Evolutionary conservation across 306 rosid species (phyloP).

Genomic region (Betula pendula): DNA sequence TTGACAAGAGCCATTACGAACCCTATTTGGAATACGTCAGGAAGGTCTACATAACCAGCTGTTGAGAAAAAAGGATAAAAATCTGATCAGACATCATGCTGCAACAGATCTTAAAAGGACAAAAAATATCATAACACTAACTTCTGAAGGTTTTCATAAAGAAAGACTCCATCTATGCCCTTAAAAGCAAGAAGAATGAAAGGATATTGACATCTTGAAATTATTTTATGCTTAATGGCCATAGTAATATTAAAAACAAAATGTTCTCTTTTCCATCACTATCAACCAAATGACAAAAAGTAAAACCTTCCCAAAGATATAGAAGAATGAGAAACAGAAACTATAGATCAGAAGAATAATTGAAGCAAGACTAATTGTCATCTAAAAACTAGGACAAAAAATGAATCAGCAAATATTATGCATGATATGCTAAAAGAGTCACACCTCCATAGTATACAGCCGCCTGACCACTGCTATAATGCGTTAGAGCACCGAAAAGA

Average conservation of each 20-base stretch:
- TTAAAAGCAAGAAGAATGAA: neutral
- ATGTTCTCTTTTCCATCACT: neutral
- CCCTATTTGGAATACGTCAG: constrained; percentile 74
- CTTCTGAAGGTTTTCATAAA: neutral
- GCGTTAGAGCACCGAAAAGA: constrained; percentile 89
- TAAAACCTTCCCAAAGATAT: neutral
- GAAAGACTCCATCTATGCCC: neutral
- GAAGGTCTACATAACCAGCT: constrained; percentile 92
- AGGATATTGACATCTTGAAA: neutral
- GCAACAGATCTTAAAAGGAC: constrained; percentile 9
- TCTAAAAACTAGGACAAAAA: constrained; percentile 5
- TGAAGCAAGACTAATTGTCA: neutral
- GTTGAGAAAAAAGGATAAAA: constrained; percentile 39
- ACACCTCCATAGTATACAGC: constrained; percentile 97
- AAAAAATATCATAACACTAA: neutral
- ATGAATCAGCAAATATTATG: constrained; percentile 7
- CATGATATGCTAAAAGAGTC: constrained; percentile 23
- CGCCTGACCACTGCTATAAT: constrained; percentile 95
- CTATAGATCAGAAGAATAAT: constrained; percentile 5
- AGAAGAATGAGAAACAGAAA: constrained; percentile 7
- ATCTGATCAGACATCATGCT: constrained; percentile 31
- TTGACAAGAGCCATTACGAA: constrained; percentile 73
- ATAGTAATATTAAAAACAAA: neutral
- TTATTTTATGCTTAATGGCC: neutral
- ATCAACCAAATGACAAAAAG: neutral